Conservation (phyloP, 2,329 filamentous ascomycete species). For the Leptosphaerulina australis region DNA sequence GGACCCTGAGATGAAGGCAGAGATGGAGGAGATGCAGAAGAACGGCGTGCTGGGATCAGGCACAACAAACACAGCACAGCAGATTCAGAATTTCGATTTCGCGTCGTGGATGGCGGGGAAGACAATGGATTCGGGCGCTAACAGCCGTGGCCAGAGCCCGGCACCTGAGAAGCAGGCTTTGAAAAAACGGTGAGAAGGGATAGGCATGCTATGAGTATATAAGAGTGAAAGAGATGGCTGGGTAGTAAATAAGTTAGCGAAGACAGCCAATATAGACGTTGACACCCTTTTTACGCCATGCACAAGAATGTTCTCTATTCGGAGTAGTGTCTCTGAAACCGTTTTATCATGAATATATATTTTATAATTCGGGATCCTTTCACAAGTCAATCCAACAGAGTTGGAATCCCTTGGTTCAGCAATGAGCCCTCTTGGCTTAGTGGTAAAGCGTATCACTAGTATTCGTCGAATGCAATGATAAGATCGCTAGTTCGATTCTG, state of each 20-base stretch:
- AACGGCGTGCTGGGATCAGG: conserved; percentile 64
- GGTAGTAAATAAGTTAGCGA: conserved; percentile 9
- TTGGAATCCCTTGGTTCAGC: conserved; percentile 3
- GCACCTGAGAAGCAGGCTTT: conserved; percentile 30
- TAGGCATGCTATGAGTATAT: neutral
- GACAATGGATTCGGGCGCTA: conserved; percentile 34
- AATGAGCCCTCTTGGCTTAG: conserved; percentile 18
- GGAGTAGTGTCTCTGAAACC: too few species aligned
- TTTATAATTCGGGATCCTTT: neutral
- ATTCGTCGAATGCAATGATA: conserved; percentile 18
- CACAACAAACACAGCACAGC: conserved; percentile 52
- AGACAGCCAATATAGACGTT: conserved; percentile 5
- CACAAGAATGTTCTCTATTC: too few species aligned
- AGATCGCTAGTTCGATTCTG: conserved; percentile 22
- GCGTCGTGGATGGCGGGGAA: conserved; percentile 71
- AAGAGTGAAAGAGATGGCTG: conserved; percentile 3
- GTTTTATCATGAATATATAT: neutral
- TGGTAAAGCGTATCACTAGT: conserved; percentile 24
- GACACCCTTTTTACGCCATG: neutral
- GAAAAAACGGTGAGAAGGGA: conserved; percentile 26
- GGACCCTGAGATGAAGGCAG: conserved; percentile 93
- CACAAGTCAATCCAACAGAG: conserved; percentile 14
- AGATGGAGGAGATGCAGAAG: conserved; percentile 90
- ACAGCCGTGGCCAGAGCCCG: conserved; percentile 35
- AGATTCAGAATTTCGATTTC: conserved; percentile 68